Evolutionary conservation across 1,284 basidiomycete species (phyloP).

Genomic region (Lignosus rhinocerotis): DNA sequence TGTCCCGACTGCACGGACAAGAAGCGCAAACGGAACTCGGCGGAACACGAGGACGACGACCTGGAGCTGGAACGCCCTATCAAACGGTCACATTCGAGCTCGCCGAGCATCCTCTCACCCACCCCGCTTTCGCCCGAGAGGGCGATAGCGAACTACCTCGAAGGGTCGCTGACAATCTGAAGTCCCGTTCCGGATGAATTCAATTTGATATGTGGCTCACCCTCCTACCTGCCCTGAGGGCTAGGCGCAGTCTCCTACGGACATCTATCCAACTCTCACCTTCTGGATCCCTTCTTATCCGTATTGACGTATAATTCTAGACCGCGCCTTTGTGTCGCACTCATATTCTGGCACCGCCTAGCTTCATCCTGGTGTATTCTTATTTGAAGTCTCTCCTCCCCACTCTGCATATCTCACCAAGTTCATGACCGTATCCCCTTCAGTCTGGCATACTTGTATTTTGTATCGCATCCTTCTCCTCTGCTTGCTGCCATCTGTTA

Average conservation of each 20-base stretch:
- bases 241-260: background rate
- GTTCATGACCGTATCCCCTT: background rate
- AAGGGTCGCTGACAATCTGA: conserved; percentile 20
- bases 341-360: background rate
- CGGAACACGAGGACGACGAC: conserved; percentile 7
- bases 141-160: conserved; percentile 15
- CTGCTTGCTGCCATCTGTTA: background rate
- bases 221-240: too few species aligned
- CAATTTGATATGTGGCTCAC: background rate
- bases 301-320: background rate
- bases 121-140: conserved; percentile 10
- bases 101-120: conserved; percentile 9
- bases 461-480: background rate
- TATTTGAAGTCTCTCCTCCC: background rate
- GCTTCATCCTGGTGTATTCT: background rate
- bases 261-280: background rate
- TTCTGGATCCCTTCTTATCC: background rate
- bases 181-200: background rate
- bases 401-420: background rate
- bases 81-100: conserved; percentile 26
- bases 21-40: conserved; percentile 26
- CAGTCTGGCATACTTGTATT: background rate
- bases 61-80: conserved; percentile 17
- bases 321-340: background rate
- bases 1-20: conserved; percentile 30